phyloP scores from a whole-genome alignment of 2,329 filamentous ascomycete species.

The Cladosporium sp. region DNA sequence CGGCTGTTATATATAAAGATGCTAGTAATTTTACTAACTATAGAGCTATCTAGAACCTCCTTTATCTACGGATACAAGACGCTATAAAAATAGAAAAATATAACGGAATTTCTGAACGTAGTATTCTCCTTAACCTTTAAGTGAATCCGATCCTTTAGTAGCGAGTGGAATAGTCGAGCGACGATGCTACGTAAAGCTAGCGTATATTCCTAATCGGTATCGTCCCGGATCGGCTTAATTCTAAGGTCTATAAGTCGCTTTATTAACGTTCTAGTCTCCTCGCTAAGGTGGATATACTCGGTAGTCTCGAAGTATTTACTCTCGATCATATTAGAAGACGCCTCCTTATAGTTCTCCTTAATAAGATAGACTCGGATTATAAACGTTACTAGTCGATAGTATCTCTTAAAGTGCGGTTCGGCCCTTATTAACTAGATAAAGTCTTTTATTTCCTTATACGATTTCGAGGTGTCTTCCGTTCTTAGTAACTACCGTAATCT shows the following conservation, averaged over 20 bases:
- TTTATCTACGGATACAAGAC: neutral
- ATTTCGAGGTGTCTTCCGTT: neutral
- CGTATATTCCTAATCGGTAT: neutral
- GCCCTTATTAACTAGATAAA: neutral
- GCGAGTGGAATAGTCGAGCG: neutral
- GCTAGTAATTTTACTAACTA: neutral
- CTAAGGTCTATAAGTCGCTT: neutral
- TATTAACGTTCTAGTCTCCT: neutral
- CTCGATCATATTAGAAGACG: neutral
- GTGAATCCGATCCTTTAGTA: neutral
- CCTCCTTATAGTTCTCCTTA: neutral
- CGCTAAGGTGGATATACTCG: neutral
- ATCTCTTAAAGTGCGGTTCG: neutral
- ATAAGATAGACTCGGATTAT: neutral
- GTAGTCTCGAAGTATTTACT: neutral
- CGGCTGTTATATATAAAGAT: neutral
- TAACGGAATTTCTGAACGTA: neutral
- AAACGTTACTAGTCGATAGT: neutral
- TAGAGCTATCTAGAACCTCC: neutral
- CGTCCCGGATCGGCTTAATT: neutral
- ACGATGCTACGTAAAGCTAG: neutral
- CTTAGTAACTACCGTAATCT: neutral
- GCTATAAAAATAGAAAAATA: neutral
- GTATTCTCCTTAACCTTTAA: neutral
- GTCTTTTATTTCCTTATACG: neutral